These are phyloP conservation scores for Solanum neorickii DNA, from an alignment of 257 asterid genomes.

Conservation along the genomic window DNA sequence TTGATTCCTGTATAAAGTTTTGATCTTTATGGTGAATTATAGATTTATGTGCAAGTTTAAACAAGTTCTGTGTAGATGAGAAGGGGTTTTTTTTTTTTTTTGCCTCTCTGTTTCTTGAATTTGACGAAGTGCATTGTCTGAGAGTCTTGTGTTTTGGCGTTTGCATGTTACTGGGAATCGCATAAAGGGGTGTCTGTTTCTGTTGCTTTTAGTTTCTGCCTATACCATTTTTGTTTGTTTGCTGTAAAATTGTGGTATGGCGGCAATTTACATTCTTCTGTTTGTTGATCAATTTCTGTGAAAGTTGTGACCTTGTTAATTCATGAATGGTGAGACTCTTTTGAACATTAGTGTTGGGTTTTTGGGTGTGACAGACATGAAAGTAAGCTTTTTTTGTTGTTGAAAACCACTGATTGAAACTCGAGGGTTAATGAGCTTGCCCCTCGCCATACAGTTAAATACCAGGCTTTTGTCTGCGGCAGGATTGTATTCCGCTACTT, in stretches of 20 bases:
- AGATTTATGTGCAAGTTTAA: background rate
- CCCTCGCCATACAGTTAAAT: background rate
- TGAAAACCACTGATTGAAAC: background rate
- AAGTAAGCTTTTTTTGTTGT: background rate
- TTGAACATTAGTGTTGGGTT: background rate
- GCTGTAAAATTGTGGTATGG: background rate
- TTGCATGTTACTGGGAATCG: background rate
- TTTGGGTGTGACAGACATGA: background rate
- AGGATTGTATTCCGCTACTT: background rate
- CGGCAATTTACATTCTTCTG: background rate
- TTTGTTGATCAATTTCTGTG: background rate
- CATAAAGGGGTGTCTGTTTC: background rate
- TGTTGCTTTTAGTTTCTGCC: background rate
- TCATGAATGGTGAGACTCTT: background rate
- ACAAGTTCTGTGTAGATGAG: background rate
- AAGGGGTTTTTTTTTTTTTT: background rate
- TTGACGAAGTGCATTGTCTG: background rate
- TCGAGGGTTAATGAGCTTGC: background rate
- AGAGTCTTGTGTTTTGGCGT: background rate
- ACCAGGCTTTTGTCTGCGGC: background rate
- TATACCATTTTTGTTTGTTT: background rate
- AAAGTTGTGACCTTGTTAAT: background rate
- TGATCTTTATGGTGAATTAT: background rate
- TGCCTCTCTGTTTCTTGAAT: background rate
- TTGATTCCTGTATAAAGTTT: background rate